A percentile compares a stretch with the other conserved stretches of the same genome.
Evolutionary conservation across 2,329 filamentous ascomycete genomes (phyloP).

Genomic region (Ceratocystis papillata): DNA sequence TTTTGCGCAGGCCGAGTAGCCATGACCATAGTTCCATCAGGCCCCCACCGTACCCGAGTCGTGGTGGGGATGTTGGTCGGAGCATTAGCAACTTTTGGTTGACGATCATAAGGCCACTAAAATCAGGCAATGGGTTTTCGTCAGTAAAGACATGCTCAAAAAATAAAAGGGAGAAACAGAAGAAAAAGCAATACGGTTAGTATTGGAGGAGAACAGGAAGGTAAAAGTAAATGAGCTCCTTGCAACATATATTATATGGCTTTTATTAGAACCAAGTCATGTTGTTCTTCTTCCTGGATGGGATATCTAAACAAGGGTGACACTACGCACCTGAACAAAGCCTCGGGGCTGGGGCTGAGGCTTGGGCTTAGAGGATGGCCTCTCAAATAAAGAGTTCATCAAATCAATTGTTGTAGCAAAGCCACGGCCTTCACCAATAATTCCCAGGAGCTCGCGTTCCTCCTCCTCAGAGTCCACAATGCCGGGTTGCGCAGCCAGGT

Average conservation of each 20-base stretch:
- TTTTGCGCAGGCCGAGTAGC: slow-evolving; percentile 28
- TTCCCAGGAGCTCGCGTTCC: slow-evolving; percentile 19
- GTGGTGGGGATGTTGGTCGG: slow-evolving; percentile 18
- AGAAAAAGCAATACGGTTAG: neutral
- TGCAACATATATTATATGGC: slow-evolving; percentile 16
- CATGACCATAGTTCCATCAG: slow-evolving; percentile 61
- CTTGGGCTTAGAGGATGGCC: slow-evolving; percentile 49
- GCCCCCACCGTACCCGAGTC: slow-evolving; percentile 68
- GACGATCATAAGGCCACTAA: slow-evolving; percentile 81
- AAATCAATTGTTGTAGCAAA: slow-evolving; percentile 87
- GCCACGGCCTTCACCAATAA: slow-evolving; percentile 45
- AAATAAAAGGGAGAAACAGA: neutral
- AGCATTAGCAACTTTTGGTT: slow-evolving; percentile 50
- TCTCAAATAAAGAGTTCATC: slow-evolving; percentile 87
- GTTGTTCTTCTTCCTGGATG: neutral
- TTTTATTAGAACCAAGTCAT: slow-evolving; percentile 4
- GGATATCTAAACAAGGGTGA: slow-evolving; percentile 28
- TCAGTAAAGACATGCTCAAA: neutral
- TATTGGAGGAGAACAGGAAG: neutral
- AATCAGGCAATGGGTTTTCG: slow-evolving; percentile 25
- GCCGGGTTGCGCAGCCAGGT: slow-evolving; percentile 23
- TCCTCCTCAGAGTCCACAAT: slow-evolving; percentile 19
- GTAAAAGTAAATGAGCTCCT: neutral
- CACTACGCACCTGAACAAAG: slow-evolving; percentile 77
- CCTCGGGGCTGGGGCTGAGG: slow-evolving; percentile 43